Evolutionary conservation across 768 basidiomycete genomes (phyloP).

Genomic region (Termitomyces sp.): DNA sequence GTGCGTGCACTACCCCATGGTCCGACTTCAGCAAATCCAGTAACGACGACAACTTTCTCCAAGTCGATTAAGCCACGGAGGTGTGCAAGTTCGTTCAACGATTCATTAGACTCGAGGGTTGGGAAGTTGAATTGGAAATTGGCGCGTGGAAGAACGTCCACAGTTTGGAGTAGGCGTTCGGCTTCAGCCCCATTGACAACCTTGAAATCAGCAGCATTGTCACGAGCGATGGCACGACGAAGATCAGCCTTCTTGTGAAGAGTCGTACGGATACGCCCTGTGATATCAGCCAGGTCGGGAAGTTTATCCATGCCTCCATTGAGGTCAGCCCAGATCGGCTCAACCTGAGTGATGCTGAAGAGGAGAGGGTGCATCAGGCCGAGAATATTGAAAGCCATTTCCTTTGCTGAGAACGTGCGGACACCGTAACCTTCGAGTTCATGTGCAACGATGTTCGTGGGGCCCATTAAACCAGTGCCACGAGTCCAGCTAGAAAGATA

Average conservation of each 20-base stretch:
- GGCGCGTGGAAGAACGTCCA: constrained; percentile 91
- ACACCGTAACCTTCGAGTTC: constrained; percentile 91
- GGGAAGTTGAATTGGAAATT: constrained; percentile 99
- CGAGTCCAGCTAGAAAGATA: constrained; percentile 77
- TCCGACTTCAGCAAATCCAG: constrained; percentile 95
- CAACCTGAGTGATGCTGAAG: constrained; percentile 99
- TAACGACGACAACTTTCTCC: constrained; percentile 93
- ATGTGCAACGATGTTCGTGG: constrained; percentile 91
- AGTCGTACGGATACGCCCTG: constrained; percentile 74
- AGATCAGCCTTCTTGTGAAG: constrained; percentile 87
- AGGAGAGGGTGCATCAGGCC: constrained; percentile 98
- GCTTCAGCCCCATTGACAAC: constrained; percentile 84
- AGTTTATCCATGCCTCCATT: constrained; percentile 98
- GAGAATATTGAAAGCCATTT: constrained; percentile 99
- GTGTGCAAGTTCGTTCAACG: constrained; percentile 66
- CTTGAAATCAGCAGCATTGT: constrained; percentile 96
- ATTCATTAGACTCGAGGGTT: constrained; percentile 62
- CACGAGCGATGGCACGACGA: constrained; percentile 87
- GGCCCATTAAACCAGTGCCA: constrained; percentile 95
- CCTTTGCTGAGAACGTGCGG: constrained; percentile 97
- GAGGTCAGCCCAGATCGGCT: constrained; percentile 98
- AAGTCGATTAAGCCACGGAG: constrained; percentile 89
- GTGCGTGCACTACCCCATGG: constrained; percentile 99
- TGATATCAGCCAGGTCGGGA: constrained; percentile 90
- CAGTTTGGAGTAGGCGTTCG: constrained; percentile 87